Percentiles rank a stretch among this genome's conserved stretches.
phyloP scores from a whole-genome alignment of 257 asterid genomes.

The Rehmannia glutinosa region DNA sequence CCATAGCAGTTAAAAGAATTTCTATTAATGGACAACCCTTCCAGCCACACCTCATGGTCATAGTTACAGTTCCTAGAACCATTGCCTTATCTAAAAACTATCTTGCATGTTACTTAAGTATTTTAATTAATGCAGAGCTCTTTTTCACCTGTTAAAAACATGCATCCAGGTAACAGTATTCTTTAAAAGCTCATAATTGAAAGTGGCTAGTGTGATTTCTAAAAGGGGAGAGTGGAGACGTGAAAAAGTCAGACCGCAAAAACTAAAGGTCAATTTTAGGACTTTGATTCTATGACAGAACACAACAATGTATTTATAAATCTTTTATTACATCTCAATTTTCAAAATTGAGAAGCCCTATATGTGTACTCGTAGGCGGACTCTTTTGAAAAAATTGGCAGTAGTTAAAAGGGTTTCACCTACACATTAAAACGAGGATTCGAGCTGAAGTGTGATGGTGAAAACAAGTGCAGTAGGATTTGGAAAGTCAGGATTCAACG shows the following conservation, averaged over 20 bases:
- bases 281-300: background rate
- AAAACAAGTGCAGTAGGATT: background rate
- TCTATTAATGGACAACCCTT: background rate
- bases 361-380: background rate
- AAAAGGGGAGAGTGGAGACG: background rate
- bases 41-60: background rate
- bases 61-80: background rate
- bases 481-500: background rate
- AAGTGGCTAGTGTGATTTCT: conserved; percentile 5
- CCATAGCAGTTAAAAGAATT: background rate
- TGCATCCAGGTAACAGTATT: background rate
- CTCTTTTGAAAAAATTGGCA: background rate
- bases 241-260: background rate
- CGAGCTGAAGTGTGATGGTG: background rate
- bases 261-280: background rate
- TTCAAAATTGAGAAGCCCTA: background rate
- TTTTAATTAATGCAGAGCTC: background rate
- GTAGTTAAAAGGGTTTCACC: background rate
- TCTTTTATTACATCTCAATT: background rate
- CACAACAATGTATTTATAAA: background rate
- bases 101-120: conserved; percentile 1
- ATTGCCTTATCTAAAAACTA: background rate
- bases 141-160: background rate
- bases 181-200: background rate
- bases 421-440: background rate